Evolutionary conservation across 208 protist species (phyloP), one percentile per base, ranked within the genome.

Genomic region (Acanthamoeba healyi): DNA sequence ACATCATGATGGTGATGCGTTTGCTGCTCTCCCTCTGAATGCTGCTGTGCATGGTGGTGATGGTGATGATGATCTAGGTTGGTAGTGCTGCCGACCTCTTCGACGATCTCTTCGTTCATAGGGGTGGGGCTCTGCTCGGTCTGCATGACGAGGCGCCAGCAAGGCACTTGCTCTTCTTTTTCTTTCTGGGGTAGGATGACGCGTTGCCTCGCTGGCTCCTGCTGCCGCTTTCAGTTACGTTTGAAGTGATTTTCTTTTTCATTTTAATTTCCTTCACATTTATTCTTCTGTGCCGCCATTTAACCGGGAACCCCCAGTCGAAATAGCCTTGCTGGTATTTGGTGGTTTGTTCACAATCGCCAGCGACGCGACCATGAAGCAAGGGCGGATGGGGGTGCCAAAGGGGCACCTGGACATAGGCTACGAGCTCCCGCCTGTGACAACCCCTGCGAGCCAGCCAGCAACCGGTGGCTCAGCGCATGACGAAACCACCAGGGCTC

Each of bases 81-180:
- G n/a, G 9, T 49, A 4, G 44, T 49, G 51, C 51, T 56, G 22
- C n/a, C n/a, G n/a, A n/a, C n/a, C n/a, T n/a, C n/a, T n/a, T n/a
- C n/a, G n/a, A n/a, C n/a, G n/a, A n/a, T n/a, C n/a, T 56, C 51
- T 19, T 56, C 51, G 51, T 17, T 56, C 51, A 56, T 56, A 7
- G 51, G 51, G 15, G 51, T 56, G 51, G 51, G 51, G 51, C 15
- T 56, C 15, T 56, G 51, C 15, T 74, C 32, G 63, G 74, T 56
- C 29, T 84, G 74, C 74, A 84, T 84, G 74, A 84, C 74, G 74
- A 84, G 74, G 74, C 74, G 74, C 74, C 74, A 84, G 74, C 74
- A 84, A 84, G 74, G 74, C 19, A 49, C n/a, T n/a, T n/a, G n/a
- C n/a, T n/a, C n/a, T n/a, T n/a, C n/a, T n/a, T n/a, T n/a, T n/a